A percentile compares a stretch with the other conserved stretches of the same genome.
These are phyloP conservation scores for Cercospora janseana DNA, from an alignment of 2,329 filamentous ascomycete genomes.

Conservation along the genomic window DNA sequence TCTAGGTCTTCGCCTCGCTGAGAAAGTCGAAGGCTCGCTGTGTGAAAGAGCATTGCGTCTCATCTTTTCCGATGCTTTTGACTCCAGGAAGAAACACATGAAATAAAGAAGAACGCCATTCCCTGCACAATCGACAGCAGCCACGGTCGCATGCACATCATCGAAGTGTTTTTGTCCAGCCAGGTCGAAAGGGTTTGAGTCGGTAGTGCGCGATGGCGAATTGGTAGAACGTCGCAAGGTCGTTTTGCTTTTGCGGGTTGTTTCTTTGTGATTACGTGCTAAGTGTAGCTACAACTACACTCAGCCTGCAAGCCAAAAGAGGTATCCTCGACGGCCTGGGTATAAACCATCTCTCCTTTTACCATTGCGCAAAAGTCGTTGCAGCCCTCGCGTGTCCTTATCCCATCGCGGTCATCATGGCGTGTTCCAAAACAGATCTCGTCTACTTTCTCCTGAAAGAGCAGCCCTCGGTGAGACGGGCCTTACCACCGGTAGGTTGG, in stretches of 20 bases:
- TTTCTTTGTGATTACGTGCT: slow-evolving; percentile 8
- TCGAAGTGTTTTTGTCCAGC: background rate
- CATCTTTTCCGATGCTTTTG: slow-evolving; percentile 3
- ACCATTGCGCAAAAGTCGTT: slow-evolving; percentile 3
- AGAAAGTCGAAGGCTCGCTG: slow-evolving; percentile 1
- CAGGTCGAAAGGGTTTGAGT: background rate
- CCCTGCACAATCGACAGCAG: background rate
- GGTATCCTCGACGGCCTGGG: slow-evolving; percentile 8
- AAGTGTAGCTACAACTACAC: slow-evolving; percentile 14
- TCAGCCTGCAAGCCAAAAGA: slow-evolving; percentile 4
- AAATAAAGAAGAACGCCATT: slow-evolving; percentile 1
- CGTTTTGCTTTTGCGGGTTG: slow-evolving; percentile 2
- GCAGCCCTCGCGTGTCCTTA: slow-evolving; percentile 9
- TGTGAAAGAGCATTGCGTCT: background rate
- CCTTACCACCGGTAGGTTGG: slow-evolving; percentile 99
- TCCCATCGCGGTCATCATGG: slow-evolving; percentile 25
- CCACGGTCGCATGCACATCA: background rate
- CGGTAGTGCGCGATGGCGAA: background rate
- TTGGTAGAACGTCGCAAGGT: slow-evolving; percentile 4
- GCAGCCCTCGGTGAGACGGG: slow-evolving; percentile 98
- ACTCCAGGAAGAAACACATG: background rate
- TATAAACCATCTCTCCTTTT: slow-evolving; percentile 8
- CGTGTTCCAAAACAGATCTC: slow-evolving; percentile 36
- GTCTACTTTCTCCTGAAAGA: slow-evolving; percentile 99
- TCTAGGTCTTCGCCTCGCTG: slow-evolving; percentile 1